Evolutionary conservation across 352 stramenopile genomes (phyloP).

Genomic region (Paralagenidium karlingii): DNA sequence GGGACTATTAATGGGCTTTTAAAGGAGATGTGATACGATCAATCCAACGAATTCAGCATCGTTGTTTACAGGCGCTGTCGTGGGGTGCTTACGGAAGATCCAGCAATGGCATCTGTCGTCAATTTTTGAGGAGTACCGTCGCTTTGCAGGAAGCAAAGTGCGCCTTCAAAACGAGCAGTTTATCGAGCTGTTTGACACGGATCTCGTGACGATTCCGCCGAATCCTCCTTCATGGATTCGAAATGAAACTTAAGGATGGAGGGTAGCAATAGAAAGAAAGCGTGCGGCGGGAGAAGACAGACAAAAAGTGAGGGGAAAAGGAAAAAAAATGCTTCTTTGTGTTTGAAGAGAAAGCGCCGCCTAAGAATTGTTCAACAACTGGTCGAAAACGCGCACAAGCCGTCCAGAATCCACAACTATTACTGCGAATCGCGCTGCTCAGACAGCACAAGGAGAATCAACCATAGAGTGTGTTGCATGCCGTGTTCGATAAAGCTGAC

Average conservation of each 20-base stretch:
- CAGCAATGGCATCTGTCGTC: constrained; percentile 88
- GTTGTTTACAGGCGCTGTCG: constrained; percentile 45
- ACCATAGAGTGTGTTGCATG: too few relatives aligned
- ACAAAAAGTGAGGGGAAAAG: too few relatives aligned
- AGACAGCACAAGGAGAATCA: too few relatives aligned
- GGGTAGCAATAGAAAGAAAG: too few relatives aligned
- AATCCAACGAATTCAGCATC: not conserved
- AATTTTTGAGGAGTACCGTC: constrained; percentile 89
- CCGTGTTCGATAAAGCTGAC: not conserved
- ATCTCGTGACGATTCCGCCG: constrained; percentile 77
- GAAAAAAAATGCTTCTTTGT: too few relatives aligned
- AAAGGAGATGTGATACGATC: not conserved
- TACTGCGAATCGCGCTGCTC: too few relatives aligned
- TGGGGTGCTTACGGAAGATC: constrained; percentile 87
- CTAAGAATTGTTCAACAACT: too few relatives aligned
- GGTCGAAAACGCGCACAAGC: too few relatives aligned
- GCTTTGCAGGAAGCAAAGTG: constrained; percentile 84
- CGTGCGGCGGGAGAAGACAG: too few relatives aligned
- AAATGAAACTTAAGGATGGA: too few relatives aligned
- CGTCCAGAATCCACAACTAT: too few relatives aligned
- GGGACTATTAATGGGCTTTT: not conserved
- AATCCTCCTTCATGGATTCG: constrained; percentile 62
- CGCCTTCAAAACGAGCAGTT: constrained; percentile 89
- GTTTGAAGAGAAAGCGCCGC: too few relatives aligned
- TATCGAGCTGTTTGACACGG: constrained; percentile 91